These are phyloP conservation scores for Petrea volubilis DNA, from an alignment of 257 asterid species.

Conservation along the genomic window DNA sequence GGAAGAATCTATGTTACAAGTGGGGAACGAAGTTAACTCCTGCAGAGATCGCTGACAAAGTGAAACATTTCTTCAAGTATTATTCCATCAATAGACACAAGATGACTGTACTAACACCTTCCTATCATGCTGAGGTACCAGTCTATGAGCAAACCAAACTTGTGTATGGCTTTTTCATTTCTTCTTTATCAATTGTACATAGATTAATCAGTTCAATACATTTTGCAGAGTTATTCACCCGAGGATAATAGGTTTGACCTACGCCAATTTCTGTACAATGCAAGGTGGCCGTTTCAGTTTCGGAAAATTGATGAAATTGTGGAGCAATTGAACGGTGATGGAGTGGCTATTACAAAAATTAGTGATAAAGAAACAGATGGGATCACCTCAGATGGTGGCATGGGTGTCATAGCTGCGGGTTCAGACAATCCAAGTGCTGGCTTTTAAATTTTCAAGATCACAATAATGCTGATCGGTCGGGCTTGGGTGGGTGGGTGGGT, in stretches of 20 bases:
- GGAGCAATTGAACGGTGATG: conserved; percentile 40
- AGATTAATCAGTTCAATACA: neutral
- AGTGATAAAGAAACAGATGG: neutral
- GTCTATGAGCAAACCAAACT: neutral
- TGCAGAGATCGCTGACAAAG: conserved; percentile 79
- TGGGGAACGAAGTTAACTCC: conserved; percentile 85
- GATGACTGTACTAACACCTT: conserved; percentile 92
- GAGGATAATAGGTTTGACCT: conserved; percentile 94
- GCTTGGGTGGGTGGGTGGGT: no score
- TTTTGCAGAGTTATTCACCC: conserved; percentile 66
- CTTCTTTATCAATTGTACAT: neutral
- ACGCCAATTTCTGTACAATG: conserved; percentile 85
- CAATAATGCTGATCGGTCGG: neutral
- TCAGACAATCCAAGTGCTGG: conserved; percentile 89
- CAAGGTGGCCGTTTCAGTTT: conserved; percentile 89
- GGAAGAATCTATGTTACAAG: conserved; percentile 88
- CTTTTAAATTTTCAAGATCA: conserved; percentile 29
- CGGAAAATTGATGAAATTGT: conserved; percentile 83
- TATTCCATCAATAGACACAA: conserved; percentile 94
- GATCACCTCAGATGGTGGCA: conserved; percentile 49
- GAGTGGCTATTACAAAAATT: conserved; percentile 21
- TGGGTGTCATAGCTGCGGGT: conserved; percentile 88
- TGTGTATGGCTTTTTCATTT: neutral
- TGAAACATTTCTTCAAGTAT: conserved; percentile 86
- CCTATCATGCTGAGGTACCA: conserved; percentile 88